phyloP scores from a whole-genome alignment of 1,139 yeast species.

The Diutina mesorugosa region DNA sequence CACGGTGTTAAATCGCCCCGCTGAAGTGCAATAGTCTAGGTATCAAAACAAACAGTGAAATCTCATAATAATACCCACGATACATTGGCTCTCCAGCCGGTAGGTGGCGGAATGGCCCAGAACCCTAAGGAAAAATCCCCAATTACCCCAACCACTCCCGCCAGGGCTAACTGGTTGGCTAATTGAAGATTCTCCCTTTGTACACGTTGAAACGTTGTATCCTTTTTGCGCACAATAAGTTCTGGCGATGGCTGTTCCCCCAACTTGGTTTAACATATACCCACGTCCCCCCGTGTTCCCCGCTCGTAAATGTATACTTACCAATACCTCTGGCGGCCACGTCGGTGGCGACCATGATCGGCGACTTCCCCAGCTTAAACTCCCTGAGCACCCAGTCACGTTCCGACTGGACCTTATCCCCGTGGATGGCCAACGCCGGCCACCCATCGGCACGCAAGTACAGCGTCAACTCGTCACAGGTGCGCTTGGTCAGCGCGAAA shows the following conservation, averaged over 20 bases:
- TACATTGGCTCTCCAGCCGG: background rate
- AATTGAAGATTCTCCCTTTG: conserved; percentile 1
- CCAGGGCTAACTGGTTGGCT: background rate
- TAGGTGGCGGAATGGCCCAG: background rate
- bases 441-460: conserved; percentile 94
- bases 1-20: background rate
- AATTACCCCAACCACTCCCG: background rate
- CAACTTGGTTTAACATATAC: background rate
- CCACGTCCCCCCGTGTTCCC: background rate
- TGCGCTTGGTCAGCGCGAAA: conserved; percentile 92
- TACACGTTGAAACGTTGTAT: background rate
- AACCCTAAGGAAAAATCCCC: background rate
- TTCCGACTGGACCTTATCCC: conserved; percentile 95
- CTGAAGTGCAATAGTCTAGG: background rate
- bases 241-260: background rate
- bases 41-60: too few species aligned
- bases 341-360: conserved; percentile 98
- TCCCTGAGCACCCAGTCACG: conserved; percentile 97
- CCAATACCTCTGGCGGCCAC: conserved; percentile 99
- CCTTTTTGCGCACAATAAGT: background rate
- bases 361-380: conserved; percentile 84
- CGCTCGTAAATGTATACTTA: conserved; percentile 38
- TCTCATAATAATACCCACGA: too few species aligned
- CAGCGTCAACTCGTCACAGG: conserved; percentile 89
- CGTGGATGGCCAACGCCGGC: conserved; percentile 98